Base-by-base conservation (phyloP, 148 eudicot genomes). In the Talinum fruticosum region DNA sequence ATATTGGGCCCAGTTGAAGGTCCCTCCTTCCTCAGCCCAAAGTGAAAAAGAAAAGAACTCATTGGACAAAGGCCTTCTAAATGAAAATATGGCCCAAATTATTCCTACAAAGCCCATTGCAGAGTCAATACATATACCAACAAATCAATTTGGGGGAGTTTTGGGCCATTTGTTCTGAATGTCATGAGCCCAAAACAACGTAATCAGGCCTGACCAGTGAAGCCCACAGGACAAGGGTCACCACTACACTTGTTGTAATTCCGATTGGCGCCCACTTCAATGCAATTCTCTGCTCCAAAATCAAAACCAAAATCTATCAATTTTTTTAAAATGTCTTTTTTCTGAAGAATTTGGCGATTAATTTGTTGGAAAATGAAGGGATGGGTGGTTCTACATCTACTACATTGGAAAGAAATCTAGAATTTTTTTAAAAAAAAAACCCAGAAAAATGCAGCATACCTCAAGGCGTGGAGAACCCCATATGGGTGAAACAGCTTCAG, bases 201-300 rank as follows among this genome's bases (percentile, higher is more conserved):
- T 74, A 76, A 23, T 83, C 78, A 26, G 70, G 51, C 57, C 69
- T 73, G 37, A 75, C 24, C 33, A 82, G 67, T 36, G 80, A 81
- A 75, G 77, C 75, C 89, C 89, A 88, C 32, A 88, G 21, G 24
- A 86, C 69, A 37, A 83, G 33, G 19, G 78, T 32, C 2, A 74
- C 49, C 32, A 84, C 77, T n/a, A 81, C 79, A 69, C 72, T 76
- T 10, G 83, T 23, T 66, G 83, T 18, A 29, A 86, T 45, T 32
- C 85, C 79, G 36, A 83, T 76, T 37, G 91, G 91, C 35, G 78
- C 81, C 91, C 91, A 88, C 81, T 88, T 88, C 79, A 79, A 26
- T 32, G 89, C 89, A 5, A 88, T 83, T 4, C 69, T 75, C 91
- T 88, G 83, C n/a, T 23, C 36, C 57, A 62, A 70, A 12, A 75